phyloP scores from a whole-genome alignment of 257 asterid species.

The Solanum gracilifrons region DNA sequence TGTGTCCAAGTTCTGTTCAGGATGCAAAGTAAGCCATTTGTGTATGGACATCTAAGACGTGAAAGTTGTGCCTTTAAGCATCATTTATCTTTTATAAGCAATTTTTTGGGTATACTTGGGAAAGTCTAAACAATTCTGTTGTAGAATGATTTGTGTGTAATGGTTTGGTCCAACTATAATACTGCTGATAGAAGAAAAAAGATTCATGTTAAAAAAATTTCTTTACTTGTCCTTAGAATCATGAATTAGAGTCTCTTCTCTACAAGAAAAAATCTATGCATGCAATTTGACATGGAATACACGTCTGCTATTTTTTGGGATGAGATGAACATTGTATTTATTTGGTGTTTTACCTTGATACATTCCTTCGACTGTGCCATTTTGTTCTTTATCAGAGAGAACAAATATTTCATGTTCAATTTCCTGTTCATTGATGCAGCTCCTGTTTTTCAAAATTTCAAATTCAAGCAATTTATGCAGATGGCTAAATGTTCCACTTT shows the following conservation, averaged over 20 bases:
- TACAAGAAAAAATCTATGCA: neutral
- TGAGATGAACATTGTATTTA: neutral
- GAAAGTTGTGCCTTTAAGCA: neutral
- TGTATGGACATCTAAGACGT: neutral
- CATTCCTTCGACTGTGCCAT: neutral
- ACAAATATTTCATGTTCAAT: neutral
- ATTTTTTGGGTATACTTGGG: neutral
- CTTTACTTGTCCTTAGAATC: neutral
- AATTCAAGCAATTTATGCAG: neutral
- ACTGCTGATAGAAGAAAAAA: neutral
- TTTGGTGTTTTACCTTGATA: neutral
- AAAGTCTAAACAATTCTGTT: neutral
- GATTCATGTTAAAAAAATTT: neutral
- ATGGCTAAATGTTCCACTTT: neutral
- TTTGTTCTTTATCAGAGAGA: neutral
- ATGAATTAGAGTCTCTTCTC: neutral
- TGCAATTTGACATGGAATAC: neutral
- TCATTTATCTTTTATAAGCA: neutral
- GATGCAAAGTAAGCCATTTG: constrained; percentile 72
- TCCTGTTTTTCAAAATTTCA: neutral
- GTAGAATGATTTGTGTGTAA: neutral
- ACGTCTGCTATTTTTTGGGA: neutral
- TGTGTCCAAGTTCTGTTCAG: constrained; percentile 91
- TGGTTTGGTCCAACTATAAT: neutral
- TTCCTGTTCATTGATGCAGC: neutral